phyloP scores from a whole-genome alignment of 495 filamentous ascomycete genomes.

The Poronia punctata region DNA sequence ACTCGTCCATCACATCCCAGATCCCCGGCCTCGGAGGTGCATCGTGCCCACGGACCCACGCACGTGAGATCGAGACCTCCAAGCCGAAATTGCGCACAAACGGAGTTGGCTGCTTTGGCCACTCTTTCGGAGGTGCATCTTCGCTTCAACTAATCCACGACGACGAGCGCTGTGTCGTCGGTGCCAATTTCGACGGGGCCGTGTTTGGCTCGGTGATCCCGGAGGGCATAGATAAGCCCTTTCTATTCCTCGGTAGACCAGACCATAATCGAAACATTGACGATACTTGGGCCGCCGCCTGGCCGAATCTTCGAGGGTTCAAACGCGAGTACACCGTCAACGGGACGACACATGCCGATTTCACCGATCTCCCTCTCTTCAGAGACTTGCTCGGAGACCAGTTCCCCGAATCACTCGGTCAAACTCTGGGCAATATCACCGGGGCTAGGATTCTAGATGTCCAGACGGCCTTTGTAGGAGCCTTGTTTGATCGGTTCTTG shows the following conservation, averaged over 20 bases:
- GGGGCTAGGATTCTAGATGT: conserved; percentile 10
- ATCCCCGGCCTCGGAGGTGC: neutral
- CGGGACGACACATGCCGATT: conserved; percentile 10
- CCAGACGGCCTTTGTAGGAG: conserved; percentile 1
- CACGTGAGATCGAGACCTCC: neutral
- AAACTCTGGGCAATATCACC: conserved; percentile 3
- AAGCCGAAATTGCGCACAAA: conserved; percentile 6
- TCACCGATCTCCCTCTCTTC: conserved; percentile 8
- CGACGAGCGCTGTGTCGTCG: conserved; percentile 38
- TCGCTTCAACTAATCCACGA: conserved; percentile 32
- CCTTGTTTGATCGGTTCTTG: neutral
- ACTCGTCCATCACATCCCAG: conserved; percentile 4
- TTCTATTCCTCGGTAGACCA: conserved; percentile 8
- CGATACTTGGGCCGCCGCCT: conserved; percentile 5
- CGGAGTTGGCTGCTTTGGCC: conserved; percentile 39
- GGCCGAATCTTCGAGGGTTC: conserved; percentile 9
- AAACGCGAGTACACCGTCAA: conserved; percentile 12
- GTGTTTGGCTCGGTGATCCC: conserved; percentile 21
- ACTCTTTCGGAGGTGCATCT: conserved; percentile 51
- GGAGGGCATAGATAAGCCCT: conserved; percentile 12
- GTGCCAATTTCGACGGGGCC: conserved; percentile 41
- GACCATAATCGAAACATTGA: conserved; percentile 4
- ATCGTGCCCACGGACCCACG: neutral
- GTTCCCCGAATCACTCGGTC: neutral
- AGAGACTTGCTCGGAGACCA: conserved; percentile 4